These are phyloP conservation scores for Vicia sativa DNA, from an alignment of 306 rosid genomes.

Conservation along the genomic window DNA sequence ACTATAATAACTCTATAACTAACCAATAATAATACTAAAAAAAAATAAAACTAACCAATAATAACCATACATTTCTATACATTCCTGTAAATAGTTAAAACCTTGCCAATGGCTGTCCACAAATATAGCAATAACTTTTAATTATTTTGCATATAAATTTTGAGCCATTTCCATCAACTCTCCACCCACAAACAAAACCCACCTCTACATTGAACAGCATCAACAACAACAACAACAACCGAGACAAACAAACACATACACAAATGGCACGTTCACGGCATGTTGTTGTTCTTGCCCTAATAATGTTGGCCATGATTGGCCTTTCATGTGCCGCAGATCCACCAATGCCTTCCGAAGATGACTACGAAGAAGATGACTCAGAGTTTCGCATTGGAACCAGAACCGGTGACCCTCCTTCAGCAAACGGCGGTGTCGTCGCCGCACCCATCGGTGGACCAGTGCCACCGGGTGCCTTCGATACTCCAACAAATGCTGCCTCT, in stretches of 20 bases:
- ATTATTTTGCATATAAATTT: not conserved
- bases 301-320: constrained; percentile 47
- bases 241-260: not conserved
- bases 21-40: too few relatives aligned
- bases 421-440: constrained; percentile 13
- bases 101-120: not conserved
- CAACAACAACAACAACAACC: not conserved
- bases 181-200: not conserved
- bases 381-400: not conserved
- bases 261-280: constrained; percentile 62
- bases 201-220: not conserved
- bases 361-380: not conserved
- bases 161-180: not conserved
- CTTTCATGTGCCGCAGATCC: constrained; percentile 29
- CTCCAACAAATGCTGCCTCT: constrained; percentile 13
- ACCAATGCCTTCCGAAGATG: constrained; percentile 5
- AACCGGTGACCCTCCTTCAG: not conserved
- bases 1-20: too few relatives aligned
- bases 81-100: not conserved
- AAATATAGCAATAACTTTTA: not conserved
- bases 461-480: constrained; percentile 36
- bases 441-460: constrained; percentile 61
- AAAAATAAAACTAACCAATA: too few relatives aligned
- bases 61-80: not conserved
- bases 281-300: constrained; percentile 42